A percentile compares a stretch with the other conserved stretches of the same genome.
phyloP scores from a whole-genome alignment of 2,329 filamentous ascomycete species.

The Furcasterigmium furcatum region DNA sequence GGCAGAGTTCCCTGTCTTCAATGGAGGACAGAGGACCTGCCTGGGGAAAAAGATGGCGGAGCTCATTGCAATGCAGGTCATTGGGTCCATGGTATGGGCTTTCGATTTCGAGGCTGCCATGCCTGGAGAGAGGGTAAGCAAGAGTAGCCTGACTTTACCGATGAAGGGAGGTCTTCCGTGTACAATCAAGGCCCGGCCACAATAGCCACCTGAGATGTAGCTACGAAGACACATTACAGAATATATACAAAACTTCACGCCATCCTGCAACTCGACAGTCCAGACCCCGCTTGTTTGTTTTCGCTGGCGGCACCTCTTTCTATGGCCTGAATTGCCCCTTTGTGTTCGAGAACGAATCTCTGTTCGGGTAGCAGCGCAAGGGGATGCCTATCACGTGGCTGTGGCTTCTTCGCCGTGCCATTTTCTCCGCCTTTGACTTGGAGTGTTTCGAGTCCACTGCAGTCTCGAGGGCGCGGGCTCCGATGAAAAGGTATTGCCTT shows the following conservation, averaged over 20 bases:
- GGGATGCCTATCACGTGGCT: too few relatives aligned
- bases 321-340: too few relatives aligned
- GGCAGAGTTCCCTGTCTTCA: constrained; percentile 62
- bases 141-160: constrained; percentile 60
- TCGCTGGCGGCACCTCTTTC: too few relatives aligned
- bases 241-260: not conserved
- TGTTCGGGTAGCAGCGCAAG: too few relatives aligned
- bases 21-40: constrained; percentile 59
- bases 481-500: too few relatives aligned
- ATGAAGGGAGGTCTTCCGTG: constrained; percentile 60
- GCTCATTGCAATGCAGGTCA: constrained; percentile 51
- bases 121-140: constrained; percentile 47
- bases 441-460: too few relatives aligned
- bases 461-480: too few relatives aligned
- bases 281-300: too few relatives aligned
- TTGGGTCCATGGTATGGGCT: constrained; percentile 41
- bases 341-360: too few relatives aligned
- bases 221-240: not conserved
- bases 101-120: constrained; percentile 49
- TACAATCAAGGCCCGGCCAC: constrained; percentile 21
- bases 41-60: constrained; percentile 65
- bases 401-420: too few relatives aligned
- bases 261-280: too few relatives aligned
- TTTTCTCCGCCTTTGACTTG: too few relatives aligned
- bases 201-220: not conserved